These are phyloP conservation scores for Bruguiera sexangula DNA, from an alignment of 345 rosid genomes.

Conservation along the genomic window DNA sequence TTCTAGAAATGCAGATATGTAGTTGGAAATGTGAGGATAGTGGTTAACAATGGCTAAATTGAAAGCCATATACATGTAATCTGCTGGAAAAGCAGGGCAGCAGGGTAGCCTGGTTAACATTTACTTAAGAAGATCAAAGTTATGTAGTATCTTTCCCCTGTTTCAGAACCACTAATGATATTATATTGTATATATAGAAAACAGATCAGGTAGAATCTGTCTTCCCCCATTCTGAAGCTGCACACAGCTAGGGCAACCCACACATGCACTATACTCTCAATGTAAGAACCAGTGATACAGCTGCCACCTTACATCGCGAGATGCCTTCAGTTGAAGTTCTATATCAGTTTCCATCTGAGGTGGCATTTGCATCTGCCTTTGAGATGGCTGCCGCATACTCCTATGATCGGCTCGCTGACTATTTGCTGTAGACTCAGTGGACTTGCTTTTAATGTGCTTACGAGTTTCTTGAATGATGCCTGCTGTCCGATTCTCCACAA, in stretches of 20 bases:
- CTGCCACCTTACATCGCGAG: conserved; percentile 98
- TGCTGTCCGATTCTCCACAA: conserved; percentile 29
- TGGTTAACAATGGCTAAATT: neutral
- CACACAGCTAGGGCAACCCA: conserved; percentile 18
- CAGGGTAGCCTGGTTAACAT: neutral
- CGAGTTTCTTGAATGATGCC: conserved; percentile 36
- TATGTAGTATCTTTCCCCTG: neutral
- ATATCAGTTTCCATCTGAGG: conserved; percentile 44
- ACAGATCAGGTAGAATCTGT: conserved; percentile 1
- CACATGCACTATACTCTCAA: conserved; percentile 24
- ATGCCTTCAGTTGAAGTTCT: conserved; percentile 87
- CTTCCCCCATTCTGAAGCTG: conserved; percentile 1
- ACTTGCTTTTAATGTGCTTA: conserved; percentile 27
- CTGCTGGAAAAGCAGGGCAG: neutral
- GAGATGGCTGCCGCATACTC: conserved; percentile 24
- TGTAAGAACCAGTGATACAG: conserved; percentile 43
- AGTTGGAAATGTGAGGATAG: neutral
- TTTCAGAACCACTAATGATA: neutral
- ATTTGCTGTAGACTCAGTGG: conserved; percentile 13
- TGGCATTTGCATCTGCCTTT: conserved; percentile 25
- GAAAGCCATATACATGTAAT: neutral
- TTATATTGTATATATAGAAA: neutral
- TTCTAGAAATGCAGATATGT: neutral
- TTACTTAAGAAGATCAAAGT: neutral
- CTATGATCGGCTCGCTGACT: conserved; percentile 10